Evolutionary conservation across 2,329 filamentous ascomycete genomes (phyloP), one percentile per base, ranked within the genome.

Genomic region (Phialocephala sp.): DNA sequence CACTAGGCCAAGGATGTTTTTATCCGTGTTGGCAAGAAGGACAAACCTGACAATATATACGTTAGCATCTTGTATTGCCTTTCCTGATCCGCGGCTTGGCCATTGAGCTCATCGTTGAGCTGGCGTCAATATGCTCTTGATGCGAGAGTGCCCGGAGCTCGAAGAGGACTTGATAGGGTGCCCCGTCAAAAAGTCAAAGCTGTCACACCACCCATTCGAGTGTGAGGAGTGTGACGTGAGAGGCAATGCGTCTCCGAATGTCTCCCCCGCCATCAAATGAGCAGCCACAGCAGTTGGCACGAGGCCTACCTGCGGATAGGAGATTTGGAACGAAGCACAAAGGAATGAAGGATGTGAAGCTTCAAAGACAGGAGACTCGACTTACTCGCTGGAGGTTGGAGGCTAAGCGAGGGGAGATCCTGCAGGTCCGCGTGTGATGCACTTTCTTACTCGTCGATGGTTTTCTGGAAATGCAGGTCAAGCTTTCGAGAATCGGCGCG

Each of bases 351-450:
- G 27, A 32, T 35, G 27, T 54, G 50, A 54, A 54, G 24, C 24
- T 54, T 54, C 24, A 12, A 57, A 36, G 52, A 55, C 12, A 55
- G 15, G 36, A 37, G 15, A 50, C 15, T 47, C 41, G 55, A 66
- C 68, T 66, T 68, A 70, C 68, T 60, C 45, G 62, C n/a, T 60
- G 59, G 32, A 52, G 5, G 12, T 52, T 62, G 61, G 54, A 41
- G 37, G 36, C 14, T 64, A 70, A 68, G 68, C 64, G 60, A 65
- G 63, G 35, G 39, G 36, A 37, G 14, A 35, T 62, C 37, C 37
- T 58, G 54, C 54, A 56, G 54, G 54, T 56, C 57, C 67, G 65
- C 59, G 65, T 67, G 69, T 69, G 66, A 70, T 68, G 60, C 43
- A 32, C 22, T 60, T 62, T 50, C 45, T 65, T 60, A 71, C 68